Evolutionary conservation across 352 stramenopile genomes (phyloP).

Genomic region (Pythium rishiriense): DNA sequence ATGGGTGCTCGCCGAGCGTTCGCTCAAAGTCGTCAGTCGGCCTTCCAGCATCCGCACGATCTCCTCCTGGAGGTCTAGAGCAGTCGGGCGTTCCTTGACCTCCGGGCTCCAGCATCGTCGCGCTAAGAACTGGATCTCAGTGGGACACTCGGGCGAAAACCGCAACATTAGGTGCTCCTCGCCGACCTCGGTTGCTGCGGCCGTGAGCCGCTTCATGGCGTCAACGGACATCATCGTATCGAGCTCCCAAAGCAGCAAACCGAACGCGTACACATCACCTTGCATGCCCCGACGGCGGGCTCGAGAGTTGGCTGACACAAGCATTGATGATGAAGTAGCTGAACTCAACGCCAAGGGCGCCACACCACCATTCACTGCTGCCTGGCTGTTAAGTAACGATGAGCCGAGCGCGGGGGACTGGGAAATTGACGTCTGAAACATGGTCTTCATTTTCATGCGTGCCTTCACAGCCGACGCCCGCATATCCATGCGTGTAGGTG

Average conservation of each 20-base stretch:
- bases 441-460: conserved; percentile 28
- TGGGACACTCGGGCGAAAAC: conserved; percentile 62
- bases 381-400: conserved; percentile 14
- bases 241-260: conserved; percentile 72
- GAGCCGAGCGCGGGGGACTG: conserved; percentile 30
- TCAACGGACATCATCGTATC: conserved; percentile 73
- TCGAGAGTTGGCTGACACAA: conserved; percentile 13
- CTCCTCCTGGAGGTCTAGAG: conserved; percentile 76
- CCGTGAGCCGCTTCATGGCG: conserved; percentile 46
- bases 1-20: conserved; percentile 28
- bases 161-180: conserved; percentile 59
- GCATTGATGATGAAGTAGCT: conserved; percentile 20
- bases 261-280: conserved; percentile 70
- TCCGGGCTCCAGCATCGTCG: conserved; percentile 66
- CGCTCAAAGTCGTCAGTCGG: conserved; percentile 41
- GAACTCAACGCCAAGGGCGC: neutral
- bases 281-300: conserved; percentile 23
- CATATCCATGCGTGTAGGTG: conserved; percentile 20
- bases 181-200: conserved; percentile 13
- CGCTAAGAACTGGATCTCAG: conserved; percentile 52
- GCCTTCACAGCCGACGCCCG: conserved; percentile 51
- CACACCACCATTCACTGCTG: conserved; percentile 1
- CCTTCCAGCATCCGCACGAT: conserved; percentile 67
- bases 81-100: conserved; percentile 43
- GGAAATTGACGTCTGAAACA: conserved; percentile 39